Evolutionary conservation across 352 stramenopile genomes (phyloP).

Genomic region (Aphanomyces stellatus): DNA sequence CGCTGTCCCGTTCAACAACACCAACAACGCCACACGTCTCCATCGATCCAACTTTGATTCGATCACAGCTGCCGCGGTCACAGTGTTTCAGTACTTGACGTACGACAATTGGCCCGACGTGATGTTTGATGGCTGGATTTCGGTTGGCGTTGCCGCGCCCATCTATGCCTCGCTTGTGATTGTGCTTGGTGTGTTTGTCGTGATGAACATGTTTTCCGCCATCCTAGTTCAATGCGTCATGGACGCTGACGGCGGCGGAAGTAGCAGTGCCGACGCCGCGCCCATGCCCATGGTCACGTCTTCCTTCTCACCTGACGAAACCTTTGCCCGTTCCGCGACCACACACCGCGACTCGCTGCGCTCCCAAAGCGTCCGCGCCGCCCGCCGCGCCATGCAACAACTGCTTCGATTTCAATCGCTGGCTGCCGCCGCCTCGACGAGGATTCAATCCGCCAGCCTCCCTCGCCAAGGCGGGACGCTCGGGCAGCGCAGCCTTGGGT

Average conservation of each 20-base stretch:
- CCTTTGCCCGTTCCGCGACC: too few relatives aligned
- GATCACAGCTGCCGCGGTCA: slow-evolving; percentile 64
- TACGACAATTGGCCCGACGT: slow-evolving; percentile 93
- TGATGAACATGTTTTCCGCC: slow-evolving; percentile 93
- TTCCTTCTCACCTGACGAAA: too few relatives aligned
- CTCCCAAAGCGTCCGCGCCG: not conserved
- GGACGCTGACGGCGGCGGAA: slow-evolving; percentile 42
- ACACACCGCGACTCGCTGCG: too few relatives aligned
- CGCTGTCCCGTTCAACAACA: slow-evolving; percentile 12
- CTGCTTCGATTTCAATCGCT: not conserved
- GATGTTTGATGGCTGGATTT: slow-evolving; percentile 89
- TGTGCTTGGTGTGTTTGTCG: slow-evolving; percentile 85
- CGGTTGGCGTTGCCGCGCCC: slow-evolving; percentile 46
- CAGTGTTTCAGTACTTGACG: slow-evolving; percentile 90
- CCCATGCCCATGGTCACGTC: not conserved
- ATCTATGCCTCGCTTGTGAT: slow-evolving; percentile 80
- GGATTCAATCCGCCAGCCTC: not conserved
- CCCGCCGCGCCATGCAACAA: not conserved
- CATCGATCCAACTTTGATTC: slow-evolving; percentile 84
- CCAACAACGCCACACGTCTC: slow-evolving; percentile 4
- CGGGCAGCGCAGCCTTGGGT: slow-evolving; percentile 30
- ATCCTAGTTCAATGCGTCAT: slow-evolving; percentile 85
- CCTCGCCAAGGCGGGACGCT: too few relatives aligned
- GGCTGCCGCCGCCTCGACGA: not conserved
- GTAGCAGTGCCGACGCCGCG: not conserved